Evolutionary conservation across 2,329 filamentous ascomycete species (phyloP).

Genomic region (Diaporthe helianthi): DNA sequence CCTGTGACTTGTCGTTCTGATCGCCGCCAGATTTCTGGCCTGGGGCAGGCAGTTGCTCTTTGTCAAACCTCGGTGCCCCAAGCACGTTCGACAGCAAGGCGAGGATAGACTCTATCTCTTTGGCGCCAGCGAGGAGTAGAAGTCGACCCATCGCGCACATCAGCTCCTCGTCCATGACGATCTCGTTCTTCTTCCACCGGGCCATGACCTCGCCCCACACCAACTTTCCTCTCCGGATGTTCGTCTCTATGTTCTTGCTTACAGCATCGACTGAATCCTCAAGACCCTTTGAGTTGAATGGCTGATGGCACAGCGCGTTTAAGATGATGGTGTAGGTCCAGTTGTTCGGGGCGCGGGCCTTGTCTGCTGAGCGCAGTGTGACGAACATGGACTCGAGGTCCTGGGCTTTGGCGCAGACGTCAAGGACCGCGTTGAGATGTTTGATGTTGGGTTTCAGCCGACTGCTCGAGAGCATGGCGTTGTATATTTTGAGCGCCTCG

Average conservation of each 20-base stretch:
- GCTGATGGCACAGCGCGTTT: constrained; percentile 69
- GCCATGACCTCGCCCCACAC: constrained; percentile 82
- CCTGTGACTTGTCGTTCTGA: background rate
- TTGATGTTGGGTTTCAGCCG: constrained; percentile 75
- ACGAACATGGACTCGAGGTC: constrained; percentile 85
- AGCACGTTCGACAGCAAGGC: constrained; percentile 83
- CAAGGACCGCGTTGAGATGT: constrained; percentile 88
- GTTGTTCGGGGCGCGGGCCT: constrained; percentile 68
- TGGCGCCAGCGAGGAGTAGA: constrained; percentile 69
- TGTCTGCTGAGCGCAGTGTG: constrained; percentile 75
- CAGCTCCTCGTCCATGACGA: constrained; percentile 79
- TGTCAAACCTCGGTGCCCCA: constrained; percentile 65
- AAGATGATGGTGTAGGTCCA: constrained; percentile 85
- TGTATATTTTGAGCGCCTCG: constrained; percentile 78
- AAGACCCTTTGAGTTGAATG: constrained; percentile 44
- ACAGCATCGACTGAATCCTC: constrained; percentile 39
- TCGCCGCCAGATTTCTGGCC: constrained; percentile 43
- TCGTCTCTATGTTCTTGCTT: constrained; percentile 49
- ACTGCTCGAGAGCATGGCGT: constrained; percentile 71
- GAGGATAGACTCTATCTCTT: constrained; percentile 75
- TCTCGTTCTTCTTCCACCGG: constrained; percentile 75
- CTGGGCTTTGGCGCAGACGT: constrained; percentile 75
- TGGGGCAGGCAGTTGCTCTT: background rate
- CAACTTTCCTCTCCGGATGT: constrained; percentile 70
- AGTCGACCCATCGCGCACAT: constrained; percentile 83